Base-by-base conservation (phyloP, 2,329 filamentous ascomycete genomes). In the Tolypocladium pustulatum region DNA sequence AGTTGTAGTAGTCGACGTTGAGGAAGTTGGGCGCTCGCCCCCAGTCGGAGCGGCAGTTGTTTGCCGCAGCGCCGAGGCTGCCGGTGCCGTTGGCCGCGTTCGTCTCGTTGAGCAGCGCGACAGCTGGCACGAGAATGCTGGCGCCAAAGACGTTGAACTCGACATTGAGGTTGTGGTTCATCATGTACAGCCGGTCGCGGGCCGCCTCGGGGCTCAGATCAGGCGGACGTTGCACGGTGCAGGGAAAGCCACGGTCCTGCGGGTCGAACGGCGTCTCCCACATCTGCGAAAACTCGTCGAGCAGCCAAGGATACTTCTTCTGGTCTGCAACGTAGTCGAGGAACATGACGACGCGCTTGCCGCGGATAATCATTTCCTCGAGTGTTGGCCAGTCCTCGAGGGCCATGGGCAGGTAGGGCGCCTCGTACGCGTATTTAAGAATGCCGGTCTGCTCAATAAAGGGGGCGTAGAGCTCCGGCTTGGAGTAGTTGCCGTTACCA, bases 201-300 rank as follows among this genome's bases (percentile, higher is more conserved):
- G 84, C 81, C 0, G 82, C 80, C 2, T 79, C 73, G 0, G 70
- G 67, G 2, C 75, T 66, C 59, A 95, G 75, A 51, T 82, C 76
- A 0, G 90, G 90, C 0, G 92, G 91, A 0, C 92, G 86, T 68
- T 96, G 84, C 41, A 86, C 79, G 0, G 77, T 85, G 75, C 92
- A 97, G 0, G 91, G 91, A 70, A 96, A 96, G 0, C 72, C 70
- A 55, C 74, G 74, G 68, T 84, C 71, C 20, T 72, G 68, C 3
- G 84, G 91, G 57, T 91, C 89, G 69, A 96, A 97, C 0, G 90
- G 89, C 0, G 91, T 93, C 75, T 97, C 90, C 89, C 90, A 96
- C 75, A 95, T 82, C 68, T 96, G 89, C 7, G 82, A 83, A 75
- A 96, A 97, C 72, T 97, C 81, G 71, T 96, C 90, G 46, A 96